Percentiles rank a stretch among this genome's conserved stretches.
These are phyloP conservation scores for Eucalyptus erythrocorys DNA, from an alignment of 345 rosid species.

Conservation along the genomic window DNA sequence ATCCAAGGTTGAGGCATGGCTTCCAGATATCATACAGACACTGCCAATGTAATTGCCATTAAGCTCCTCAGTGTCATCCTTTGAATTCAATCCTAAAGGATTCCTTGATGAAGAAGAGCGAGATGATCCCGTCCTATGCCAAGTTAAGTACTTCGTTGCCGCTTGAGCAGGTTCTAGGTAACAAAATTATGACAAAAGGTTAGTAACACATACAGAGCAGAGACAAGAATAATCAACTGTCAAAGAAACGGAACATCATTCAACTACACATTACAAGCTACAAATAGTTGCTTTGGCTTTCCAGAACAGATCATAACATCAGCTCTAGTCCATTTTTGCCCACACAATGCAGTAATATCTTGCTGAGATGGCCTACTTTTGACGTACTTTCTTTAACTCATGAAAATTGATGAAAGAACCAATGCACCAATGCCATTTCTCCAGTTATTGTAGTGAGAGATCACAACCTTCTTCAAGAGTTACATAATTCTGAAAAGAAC, in stretches of 20 bases:
- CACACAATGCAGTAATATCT: background rate
- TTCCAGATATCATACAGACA: constrained; percentile 78
- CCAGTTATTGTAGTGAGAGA: background rate
- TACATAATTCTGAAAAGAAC: background rate
- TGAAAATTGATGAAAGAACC: background rate
- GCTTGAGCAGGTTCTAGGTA: constrained; percentile 65
- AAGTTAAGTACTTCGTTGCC: constrained; percentile 53
- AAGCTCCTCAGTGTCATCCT: constrained; percentile 50
- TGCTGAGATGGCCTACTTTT: background rate
- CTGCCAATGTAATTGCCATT: constrained; percentile 43
- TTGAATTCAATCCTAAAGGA: constrained; percentile 45
- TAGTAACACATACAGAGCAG: background rate
- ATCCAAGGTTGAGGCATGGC: constrained; percentile 96
- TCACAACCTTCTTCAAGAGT: background rate
- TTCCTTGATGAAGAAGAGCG: constrained; percentile 71
- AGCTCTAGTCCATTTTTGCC: background rate
- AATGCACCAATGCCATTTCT: background rate
- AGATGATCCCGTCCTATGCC: constrained; percentile 83
- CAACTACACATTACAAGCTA: background rate
- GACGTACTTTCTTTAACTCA: background rate
- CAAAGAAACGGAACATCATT: background rate
- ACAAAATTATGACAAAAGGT: background rate
- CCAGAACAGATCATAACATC: background rate
- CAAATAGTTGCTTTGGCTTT: background rate
- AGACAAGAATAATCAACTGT: background rate